Evolutionary conservation across 371 early-diverging fungal species (phyloP), one percentile per base, ranked within the genome.

Genomic region (Thermomucor indicae-seudaticae): DNA sequence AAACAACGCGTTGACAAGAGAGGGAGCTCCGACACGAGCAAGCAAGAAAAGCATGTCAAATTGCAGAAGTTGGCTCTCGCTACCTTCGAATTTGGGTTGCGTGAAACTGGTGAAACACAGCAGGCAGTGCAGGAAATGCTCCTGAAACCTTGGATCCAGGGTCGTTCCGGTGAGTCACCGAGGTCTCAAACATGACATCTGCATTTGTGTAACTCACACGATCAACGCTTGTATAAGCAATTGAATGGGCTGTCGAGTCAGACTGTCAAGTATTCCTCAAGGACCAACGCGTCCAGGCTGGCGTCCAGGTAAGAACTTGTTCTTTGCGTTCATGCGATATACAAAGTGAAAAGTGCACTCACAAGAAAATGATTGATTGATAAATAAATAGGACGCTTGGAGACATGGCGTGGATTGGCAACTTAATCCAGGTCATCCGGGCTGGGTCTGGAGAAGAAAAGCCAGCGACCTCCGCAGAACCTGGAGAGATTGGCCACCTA

Each of bases 241-340:
- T 72, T 47, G 60, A 65, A 39, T 68, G 59, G 64, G 72, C 73
- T 6, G 65, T 60, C 44, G 61, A 60, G 7, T 66, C 69, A 35
- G 56, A 73, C n/a, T 60, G 60, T 31, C 67, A 69, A 20, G 8
- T 62, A 30, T 60, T 73, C 17, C 47, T 73, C 19, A 48, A 43
- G 19, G 65, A 73, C 51, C 34, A 41, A 5, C 43, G 59, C n/a
- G 70, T 73, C 19, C 60, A 59, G 22, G 11, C 38, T 7, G 62
- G 62, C 6, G 54, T 65, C 28, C 41, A 69, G 61, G 72, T 65
- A 58, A 16, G 19, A 32, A 8, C 32, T 14, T 42, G 49, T n/a
- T 31, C 39, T n/a, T 30, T 31, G 35, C 19, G 7, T 23, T 11
- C 29, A 17, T n/a, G 1, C 24, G 7, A 25, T 49, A 25, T 20